These are phyloP conservation scores for Pyropia haitanensis DNA, from an alignment of 23 red algal genomes.

Conservation along the genomic window DNA sequence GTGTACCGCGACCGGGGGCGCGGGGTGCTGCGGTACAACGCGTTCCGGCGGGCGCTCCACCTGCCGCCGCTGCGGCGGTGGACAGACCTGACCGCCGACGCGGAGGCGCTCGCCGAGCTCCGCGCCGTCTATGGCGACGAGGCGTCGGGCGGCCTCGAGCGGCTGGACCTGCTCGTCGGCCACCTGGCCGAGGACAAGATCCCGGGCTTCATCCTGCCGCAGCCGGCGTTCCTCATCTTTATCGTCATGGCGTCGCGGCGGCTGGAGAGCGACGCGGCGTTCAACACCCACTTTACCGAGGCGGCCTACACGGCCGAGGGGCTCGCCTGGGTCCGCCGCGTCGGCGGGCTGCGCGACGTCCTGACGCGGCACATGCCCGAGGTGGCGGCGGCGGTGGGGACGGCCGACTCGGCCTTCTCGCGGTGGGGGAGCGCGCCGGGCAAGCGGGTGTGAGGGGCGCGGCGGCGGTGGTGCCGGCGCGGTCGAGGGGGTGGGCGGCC, in stretches of 20 bases:
- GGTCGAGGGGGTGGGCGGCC: no score
- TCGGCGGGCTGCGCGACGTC: neutral
- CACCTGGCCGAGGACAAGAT: neutral
- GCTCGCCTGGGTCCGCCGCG: neutral
- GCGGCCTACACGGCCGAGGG: neutral
- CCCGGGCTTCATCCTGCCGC: neutral
- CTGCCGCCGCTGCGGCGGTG: neutral
- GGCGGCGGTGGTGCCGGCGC: no score
- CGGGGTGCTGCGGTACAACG: constrained; percentile 11
- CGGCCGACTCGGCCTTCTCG: neutral
- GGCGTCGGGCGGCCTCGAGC: neutral
- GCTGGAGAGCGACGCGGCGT: neutral
- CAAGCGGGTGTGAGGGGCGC: neutral
- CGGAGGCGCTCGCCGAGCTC: neutral
- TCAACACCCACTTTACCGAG: neutral
- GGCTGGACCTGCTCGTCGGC: neutral
- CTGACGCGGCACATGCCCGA: neutral
- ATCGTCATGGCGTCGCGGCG: neutral
- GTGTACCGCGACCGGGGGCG: constrained; percentile 20
- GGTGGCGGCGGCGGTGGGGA: neutral
- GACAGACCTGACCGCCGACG: neutral
- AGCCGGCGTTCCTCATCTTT: constrained; percentile 1
- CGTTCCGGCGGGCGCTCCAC: constrained; percentile 6
- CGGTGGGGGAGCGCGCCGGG: neutral
- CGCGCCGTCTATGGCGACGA: neutral